A percentile compares a stretch with the other conserved stretches of the same genome.
Evolutionary conservation across 2,329 filamentous ascomycete species (phyloP).

Genomic region (Paraconiothyrium sp.): DNA sequence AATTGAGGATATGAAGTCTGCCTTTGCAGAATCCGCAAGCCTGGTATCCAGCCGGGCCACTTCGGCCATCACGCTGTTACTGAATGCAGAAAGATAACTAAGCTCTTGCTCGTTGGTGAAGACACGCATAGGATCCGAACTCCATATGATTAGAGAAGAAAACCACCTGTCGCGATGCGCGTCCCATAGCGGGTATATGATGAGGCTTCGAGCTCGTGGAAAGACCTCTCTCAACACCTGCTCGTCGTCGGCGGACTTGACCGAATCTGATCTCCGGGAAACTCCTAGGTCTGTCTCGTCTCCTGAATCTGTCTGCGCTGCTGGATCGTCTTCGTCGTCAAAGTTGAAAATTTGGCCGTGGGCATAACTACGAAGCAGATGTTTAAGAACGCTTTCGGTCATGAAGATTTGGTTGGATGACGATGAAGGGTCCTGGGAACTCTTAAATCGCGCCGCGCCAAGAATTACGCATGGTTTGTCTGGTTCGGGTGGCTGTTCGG

Average conservation of each 20-base stretch:
- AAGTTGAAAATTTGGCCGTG: conserved; percentile 52
- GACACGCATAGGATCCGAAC: conserved; percentile 47
- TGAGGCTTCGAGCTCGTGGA: conserved; percentile 49
- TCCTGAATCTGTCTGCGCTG: conserved; percentile 2
- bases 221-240: conserved; percentile 43
- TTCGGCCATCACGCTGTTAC: conserved; percentile 52
- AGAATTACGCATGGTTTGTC: conserved; percentile 47
- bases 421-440: conserved; percentile 19
- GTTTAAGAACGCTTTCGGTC: conserved; percentile 43
- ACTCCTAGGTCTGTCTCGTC: conserved; percentile 28
- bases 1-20: conserved; percentile 67
- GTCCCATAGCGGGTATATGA: conserved; percentile 53
- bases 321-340: conserved; percentile 34
- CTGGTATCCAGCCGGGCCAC: conserved; percentile 51
- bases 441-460: conserved; percentile 38
- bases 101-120: conserved; percentile 51
- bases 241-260: conserved; percentile 46
- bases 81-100: conserved; percentile 50
- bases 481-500: conserved; percentile 40
- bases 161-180: conserved; percentile 50
- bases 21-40: conserved; percentile 58
- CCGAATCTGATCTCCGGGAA: conserved; percentile 41
- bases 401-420: conserved; percentile 35
- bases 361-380: conserved; percentile 45
- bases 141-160: conserved; percentile 51